Base-by-base conservation (phyloP, 2,329 filamentous ascomycete genomes). In the Calonectria hongkongensis region DNA sequence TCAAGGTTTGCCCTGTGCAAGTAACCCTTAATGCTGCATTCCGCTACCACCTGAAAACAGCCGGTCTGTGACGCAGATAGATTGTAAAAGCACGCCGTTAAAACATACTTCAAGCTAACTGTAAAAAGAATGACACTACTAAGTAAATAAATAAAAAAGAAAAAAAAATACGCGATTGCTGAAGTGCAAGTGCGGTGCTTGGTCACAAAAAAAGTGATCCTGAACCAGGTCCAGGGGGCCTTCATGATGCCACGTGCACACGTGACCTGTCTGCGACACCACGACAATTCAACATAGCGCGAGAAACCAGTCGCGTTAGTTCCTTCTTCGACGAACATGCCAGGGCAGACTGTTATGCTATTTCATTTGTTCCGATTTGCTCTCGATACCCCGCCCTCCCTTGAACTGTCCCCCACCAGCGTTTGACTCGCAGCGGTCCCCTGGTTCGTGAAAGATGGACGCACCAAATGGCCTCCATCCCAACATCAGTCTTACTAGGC, bases 271-370 rank as follows among this genome's bases (percentile, higher is more conserved):
- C n/a, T 60, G 54, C 54, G 54, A 60, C 54, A 60, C 54, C 54
- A 60, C 54, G 54, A 60, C 39, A 60, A 60, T 60, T 60, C 54
- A 60, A 27, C 54, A 60, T 36, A 41, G n/a, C 54, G 54, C 54
- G 54, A 41, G 54, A 60, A 60, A 60, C 36, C 54, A 58, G 54
- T 60, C 54, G 54, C 54, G 54, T 41, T 60, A 60, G 54, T 16
- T 41, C 54, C 25, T 60, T 13, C 54, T 33, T 60, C 36, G 54
- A 60, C 54, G 54, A 60, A 41, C 54, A 25, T 60, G 54, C 27
- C 54, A 60, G 36, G 54, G 54, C 9, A 27, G 21, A 33, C 21
- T 27, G 54, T 21, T n/a, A 25, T 41, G 27, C 50, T 36, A 60
- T 60, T 36, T 25, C 33, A n/a, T 2, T 41, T 25, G 21, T 41